Conservation (phyloP, 495 filamentous ascomycete genomes). For the Rhypophila decipiens region DNA sequence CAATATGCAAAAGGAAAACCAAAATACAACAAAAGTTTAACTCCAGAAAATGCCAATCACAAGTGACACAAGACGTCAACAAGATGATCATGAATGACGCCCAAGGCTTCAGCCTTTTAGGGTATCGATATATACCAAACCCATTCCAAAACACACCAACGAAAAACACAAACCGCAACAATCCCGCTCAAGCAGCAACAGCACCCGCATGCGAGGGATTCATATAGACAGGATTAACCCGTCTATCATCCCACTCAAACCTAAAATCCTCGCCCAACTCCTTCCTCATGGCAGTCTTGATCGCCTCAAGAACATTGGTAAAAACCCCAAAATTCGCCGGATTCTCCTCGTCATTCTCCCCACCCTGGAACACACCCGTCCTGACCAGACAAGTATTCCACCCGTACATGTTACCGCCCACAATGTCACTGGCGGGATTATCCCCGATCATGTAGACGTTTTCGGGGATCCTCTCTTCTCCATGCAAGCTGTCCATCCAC, state of each 20-base stretch:
- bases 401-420: slow-evolving; percentile 74
- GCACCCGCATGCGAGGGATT: too few species aligned
- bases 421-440: slow-evolving; percentile 72
- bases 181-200: too few species aligned
- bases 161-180: too few species aligned
- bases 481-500: slow-evolving; percentile 74
- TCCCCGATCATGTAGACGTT: slow-evolving; percentile 82
- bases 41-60: too few species aligned
- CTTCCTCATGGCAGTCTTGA: slow-evolving; percentile 90
- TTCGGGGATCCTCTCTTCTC: slow-evolving; percentile 59
- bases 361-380: slow-evolving; percentile 44
- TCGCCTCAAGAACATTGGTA: slow-evolving; percentile 74
- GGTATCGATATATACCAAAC: too few species aligned
- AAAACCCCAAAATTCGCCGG: slow-evolving; percentile 91
- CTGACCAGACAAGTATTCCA: slow-evolving; percentile 85
- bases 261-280: slow-evolving; percentile 59
- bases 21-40: too few species aligned
- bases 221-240: slow-evolving; percentile 61
- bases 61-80: too few species aligned
- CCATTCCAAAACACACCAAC: too few species aligned
- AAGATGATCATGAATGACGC: too few species aligned
- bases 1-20: too few species aligned
- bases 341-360: slow-evolving; percentile 87
- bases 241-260: slow-evolving; percentile 40
- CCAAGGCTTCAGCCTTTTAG: too few species aligned